Base-by-base conservation (phyloP, 495 filamentous ascomycete species). In the Apodospora peruviana region DNA sequence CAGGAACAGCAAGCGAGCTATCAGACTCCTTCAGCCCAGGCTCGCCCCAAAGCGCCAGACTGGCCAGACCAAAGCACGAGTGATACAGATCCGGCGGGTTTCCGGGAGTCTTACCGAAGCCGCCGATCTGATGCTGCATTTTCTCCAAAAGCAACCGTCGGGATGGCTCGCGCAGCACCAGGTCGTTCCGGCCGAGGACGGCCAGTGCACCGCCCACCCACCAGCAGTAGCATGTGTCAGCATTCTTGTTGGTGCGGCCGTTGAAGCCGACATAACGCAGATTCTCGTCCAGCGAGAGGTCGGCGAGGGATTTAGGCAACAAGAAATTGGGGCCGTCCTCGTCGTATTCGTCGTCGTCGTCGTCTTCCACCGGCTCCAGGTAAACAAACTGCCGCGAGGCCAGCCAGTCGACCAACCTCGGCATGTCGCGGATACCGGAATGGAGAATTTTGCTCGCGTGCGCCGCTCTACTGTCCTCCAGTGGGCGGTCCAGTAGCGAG, bases 221-320 rank as follows among this genome's bases (percentile, higher is more conserved):
- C 73, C 90, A 98, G 5, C 79, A 82, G 66, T 98, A 97, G 66
- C 93, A 98, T 1, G 91, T 97, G 68, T 98, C 93, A 17, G 84
- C 83, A 11, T 80, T 64, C 61, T 98, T 98, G 69, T 96, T 96
- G 51, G 76, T 79, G 27, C 93, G 81, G 37, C 93, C 93, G 57
- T 91, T 95, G 61, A 94, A 88, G 19, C 88, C 91, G 5, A 73
- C 64, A 74, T 62, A 34, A 7, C 68, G 54, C 54, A 62, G 36
- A 58, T 53, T 43, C 37, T 68, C 41, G 48, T 65, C 35, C 39
- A 66, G 35, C 50, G 55, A 38, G 42, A 80, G 53, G 32, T 53
- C 48, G 29, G 73, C 57, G 32, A 78, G 62, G 23, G 58, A 56
- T 1, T 19, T 1, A 19, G 69, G 67, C n/a, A 59, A 56, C n/a